Conservation (phyloP, 2,329 filamentous ascomycete species). For the Pseudogymnoascus pannorum region DNA sequence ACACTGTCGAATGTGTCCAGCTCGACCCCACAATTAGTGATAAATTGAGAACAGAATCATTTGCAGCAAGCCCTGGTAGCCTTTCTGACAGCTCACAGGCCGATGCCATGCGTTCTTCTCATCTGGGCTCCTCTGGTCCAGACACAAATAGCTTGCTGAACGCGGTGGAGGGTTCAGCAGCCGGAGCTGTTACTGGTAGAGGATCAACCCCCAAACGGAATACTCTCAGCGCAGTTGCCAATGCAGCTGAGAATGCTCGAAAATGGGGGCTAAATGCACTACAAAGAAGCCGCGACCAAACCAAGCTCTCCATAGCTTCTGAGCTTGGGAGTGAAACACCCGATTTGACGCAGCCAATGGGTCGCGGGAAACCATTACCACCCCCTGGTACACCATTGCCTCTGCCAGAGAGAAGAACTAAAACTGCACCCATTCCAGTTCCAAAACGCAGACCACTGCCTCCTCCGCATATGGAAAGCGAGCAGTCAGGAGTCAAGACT, state of each 20-base stretch:
- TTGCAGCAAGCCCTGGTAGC: not conserved
- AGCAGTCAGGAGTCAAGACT: constrained; percentile 13
- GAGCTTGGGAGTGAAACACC: constrained; percentile 13
- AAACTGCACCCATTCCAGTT: constrained; percentile 48
- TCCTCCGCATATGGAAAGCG: constrained; percentile 32
- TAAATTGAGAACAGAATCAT: not conserved
- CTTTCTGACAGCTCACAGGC: not conserved
- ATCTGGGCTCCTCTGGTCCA: not conserved
- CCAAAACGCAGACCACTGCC: constrained; percentile 59
- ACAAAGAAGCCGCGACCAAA: constrained; percentile 38
- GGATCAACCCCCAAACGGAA: constrained; percentile 41
- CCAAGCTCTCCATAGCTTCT: constrained; percentile 27
- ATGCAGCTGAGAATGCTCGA: constrained; percentile 47
- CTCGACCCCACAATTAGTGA: not conserved
- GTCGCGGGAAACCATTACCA: constrained; percentile 72
- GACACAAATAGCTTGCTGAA: not conserved
- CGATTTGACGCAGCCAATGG: constrained; percentile 58
- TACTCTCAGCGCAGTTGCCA: constrained; percentile 48
- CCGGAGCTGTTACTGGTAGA: constrained; percentile 28
- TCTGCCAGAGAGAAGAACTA: constrained; percentile 53
- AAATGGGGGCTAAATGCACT: constrained; percentile 54
- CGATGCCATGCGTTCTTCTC: not conserved
- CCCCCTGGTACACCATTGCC: constrained; percentile 76
- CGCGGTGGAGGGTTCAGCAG: not conserved
- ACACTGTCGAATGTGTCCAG: not conserved